Evolutionary conservation across 306 rosid genomes (phyloP).

Genomic region (Dryas octopetala): DNA sequence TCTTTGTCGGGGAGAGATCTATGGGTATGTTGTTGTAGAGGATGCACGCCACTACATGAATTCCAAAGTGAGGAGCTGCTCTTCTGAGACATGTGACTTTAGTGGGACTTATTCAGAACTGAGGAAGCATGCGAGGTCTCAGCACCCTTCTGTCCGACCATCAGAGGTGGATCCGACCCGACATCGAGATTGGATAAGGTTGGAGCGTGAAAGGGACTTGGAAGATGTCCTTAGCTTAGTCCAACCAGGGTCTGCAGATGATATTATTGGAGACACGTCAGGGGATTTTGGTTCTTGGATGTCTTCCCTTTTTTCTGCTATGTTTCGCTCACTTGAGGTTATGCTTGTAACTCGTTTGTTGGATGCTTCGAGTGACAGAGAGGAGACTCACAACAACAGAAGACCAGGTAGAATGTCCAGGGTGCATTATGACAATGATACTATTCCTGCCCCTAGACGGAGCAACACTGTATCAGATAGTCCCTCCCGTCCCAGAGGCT

Average conservation of each 20-base stretch:
- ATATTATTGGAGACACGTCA: conserved; percentile 19
- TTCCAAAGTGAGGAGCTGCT: conserved; percentile 62
- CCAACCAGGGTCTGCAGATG: conserved; percentile 39
- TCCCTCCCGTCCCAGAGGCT: conserved; percentile 26
- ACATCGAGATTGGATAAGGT: conserved; percentile 59
- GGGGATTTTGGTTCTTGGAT: conserved; percentile 31
- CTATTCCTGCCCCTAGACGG: conserved; percentile 43
- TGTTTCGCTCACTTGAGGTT: conserved; percentile 35
- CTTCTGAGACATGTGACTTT: conserved; percentile 67
- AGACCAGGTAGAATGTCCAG: conserved; percentile 41
- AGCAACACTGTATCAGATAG: conserved; percentile 40
- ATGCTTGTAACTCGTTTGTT: conserved; percentile 19
- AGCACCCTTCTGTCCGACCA: conserved; percentile 74
- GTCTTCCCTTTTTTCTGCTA: conserved; percentile 36
- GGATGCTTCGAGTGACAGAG: conserved; percentile 38
- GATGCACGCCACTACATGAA: conserved; percentile 69
- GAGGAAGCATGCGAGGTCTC: conserved; percentile 78
- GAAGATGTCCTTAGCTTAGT: conserved; percentile 63
- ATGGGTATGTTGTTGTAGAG: conserved; percentile 60
- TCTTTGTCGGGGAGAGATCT: conserved; percentile 77
- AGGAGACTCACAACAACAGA: conserved; percentile 33
- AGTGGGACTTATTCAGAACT: conserved; percentile 68
- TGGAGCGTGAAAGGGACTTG: conserved; percentile 61
- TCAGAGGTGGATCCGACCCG: conserved; percentile 64
- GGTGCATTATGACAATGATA: conserved; percentile 28